Base-by-base conservation (phyloP, 2,329 filamentous ascomycete genomes). In the Cladophialophora chaetospira region DNA sequence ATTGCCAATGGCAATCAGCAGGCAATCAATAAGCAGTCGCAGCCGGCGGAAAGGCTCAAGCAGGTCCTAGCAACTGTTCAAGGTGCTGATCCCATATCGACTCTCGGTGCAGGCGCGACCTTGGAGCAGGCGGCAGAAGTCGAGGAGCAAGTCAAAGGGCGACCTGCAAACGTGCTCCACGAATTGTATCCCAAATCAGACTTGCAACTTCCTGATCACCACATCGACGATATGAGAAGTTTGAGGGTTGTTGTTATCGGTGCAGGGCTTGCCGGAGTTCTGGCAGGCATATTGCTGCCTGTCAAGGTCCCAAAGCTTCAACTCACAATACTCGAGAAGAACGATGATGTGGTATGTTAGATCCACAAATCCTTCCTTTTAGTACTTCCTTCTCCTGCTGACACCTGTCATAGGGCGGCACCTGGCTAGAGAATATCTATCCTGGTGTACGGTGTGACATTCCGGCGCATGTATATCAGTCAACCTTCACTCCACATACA, bases 201-300 rank as follows among this genome's bases (percentile, higher is more conserved):
- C 25, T 25, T 56, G 26, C 28, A 45, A 33, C 42, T 76, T n/a
- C 65, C 68, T 49, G 63, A 68, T 3, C 69, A 69, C 13, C 66
- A 69, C 5, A 63, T 73, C 26, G 71, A 74, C 54, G 66, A 72
- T 42, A 45, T 31, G 6, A 66, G 71, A n/a, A 68, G 65, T 1
- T 33, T 73, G 53, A 63, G 68, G 44, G 65, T 75, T 5, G 62
- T 73, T 5, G 62, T 73, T 31, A 73, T 75, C 28, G 73, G 73
- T 5, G 71, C 71, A 4, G 73, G 73, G 0, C 68, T 75, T 5
- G 73, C 71, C 4, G 73, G 73, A 3, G 73, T 75, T 19, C 61
- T 75, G 13, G 63, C 70, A 5, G 72, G 69, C 11, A 71, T 75
- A 42, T 66, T 72, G 19, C 67, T 75, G n/a, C 65, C 66, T 2